These are phyloP conservation scores for Biancaea sappan DNA, from an alignment of 306 rosid genomes.

Conservation along the genomic window DNA sequence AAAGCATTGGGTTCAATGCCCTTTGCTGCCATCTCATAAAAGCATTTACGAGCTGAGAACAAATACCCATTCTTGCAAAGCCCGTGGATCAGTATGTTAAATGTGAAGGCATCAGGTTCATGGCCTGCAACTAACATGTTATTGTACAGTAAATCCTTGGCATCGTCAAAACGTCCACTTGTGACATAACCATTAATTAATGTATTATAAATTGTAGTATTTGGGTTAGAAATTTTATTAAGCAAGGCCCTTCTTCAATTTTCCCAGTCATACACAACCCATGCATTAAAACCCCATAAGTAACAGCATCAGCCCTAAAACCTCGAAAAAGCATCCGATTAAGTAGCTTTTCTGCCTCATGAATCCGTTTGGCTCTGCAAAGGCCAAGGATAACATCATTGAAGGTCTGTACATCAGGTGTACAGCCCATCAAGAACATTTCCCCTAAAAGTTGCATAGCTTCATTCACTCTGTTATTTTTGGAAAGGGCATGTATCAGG, in stretches of 20 bases:
- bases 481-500: slow-evolving; percentile 74
- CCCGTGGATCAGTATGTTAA: slow-evolving; percentile 76
- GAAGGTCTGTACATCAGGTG: slow-evolving; percentile 89
- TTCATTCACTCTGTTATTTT: slow-evolving; percentile 64
- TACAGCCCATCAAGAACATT: slow-evolving; percentile 90
- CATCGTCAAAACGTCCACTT: slow-evolving; percentile 71
- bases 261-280: slow-evolving; percentile 70
- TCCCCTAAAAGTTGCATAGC: slow-evolving; percentile 81
- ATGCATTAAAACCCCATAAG: slow-evolving; percentile 78
- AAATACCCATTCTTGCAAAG: slow-evolving; percentile 75
- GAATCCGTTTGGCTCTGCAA: slow-evolving; percentile 59
- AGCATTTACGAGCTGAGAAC: slow-evolving; percentile 63
- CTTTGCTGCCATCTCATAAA: slow-evolving; percentile 59
- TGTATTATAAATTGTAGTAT: slow-evolving; percentile 64
- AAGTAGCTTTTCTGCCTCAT: slow-evolving; percentile 78
- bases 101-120: slow-evolving; percentile 76
- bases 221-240: slow-evolving; percentile 62
- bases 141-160: slow-evolving; percentile 55
- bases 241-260: slow-evolving; percentile 72
- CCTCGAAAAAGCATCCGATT: slow-evolving; percentile 82
- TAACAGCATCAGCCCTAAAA: slow-evolving; percentile 62
- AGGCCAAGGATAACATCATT: slow-evolving; percentile 81
- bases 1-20: slow-evolving; percentile 77
- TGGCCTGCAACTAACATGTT: slow-evolving; percentile 59
- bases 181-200: slow-evolving; percentile 79